Conservation (phyloP, 805 yeast species). For the Cyberlindnera maritima region DNA sequence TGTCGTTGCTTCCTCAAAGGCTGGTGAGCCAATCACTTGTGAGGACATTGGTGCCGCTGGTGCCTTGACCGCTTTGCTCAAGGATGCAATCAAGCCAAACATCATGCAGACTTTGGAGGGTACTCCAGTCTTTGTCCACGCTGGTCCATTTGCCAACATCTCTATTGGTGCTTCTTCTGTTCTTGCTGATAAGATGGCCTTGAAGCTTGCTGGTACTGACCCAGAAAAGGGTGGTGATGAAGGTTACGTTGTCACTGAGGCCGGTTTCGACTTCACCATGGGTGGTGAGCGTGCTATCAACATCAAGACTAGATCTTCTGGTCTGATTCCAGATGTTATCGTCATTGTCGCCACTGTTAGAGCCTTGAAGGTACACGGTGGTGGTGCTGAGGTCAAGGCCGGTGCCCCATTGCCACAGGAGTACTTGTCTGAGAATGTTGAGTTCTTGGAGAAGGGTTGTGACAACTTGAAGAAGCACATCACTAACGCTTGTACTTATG, state of each 20-base stretch:
- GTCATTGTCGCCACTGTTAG: conserved; percentile 82
- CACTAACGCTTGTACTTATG: conserved; percentile 65
- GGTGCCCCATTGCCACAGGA: conserved; percentile 79
- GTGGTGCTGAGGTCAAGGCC: conserved; percentile 85
- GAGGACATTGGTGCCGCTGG: conserved; percentile 87
- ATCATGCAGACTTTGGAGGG: conserved; percentile 88
- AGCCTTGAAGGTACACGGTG: conserved; percentile 84
- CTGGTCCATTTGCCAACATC: conserved; percentile 87
- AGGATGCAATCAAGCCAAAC: conserved; percentile 82
- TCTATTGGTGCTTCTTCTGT: conserved; percentile 86
- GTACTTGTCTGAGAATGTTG: conserved; percentile 42
- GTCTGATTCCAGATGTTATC: conserved; percentile 71
- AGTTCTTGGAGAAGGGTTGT: conserved; percentile 66
- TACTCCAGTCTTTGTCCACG: conserved; percentile 83
- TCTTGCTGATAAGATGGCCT: conserved; percentile 75
- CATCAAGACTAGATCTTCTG: conserved; percentile 81
- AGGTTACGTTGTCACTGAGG: conserved; percentile 83
- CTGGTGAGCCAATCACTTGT: conserved; percentile 74
- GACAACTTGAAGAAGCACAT: conserved; percentile 77
- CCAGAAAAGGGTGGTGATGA: conserved; percentile 30
- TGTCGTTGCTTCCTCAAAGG: conserved; percentile 66
- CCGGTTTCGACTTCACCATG: conserved; percentile 89
- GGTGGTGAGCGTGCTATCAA: conserved; percentile 87
- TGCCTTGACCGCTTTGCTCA: conserved; percentile 76
- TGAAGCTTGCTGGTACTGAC: conserved; percentile 67